A percentile compares a stretch with the other conserved stretches of the same genome.
Conservation (phyloP, 805 yeast genomes). For the Metschnikowia chrysomelidarum region DNA sequence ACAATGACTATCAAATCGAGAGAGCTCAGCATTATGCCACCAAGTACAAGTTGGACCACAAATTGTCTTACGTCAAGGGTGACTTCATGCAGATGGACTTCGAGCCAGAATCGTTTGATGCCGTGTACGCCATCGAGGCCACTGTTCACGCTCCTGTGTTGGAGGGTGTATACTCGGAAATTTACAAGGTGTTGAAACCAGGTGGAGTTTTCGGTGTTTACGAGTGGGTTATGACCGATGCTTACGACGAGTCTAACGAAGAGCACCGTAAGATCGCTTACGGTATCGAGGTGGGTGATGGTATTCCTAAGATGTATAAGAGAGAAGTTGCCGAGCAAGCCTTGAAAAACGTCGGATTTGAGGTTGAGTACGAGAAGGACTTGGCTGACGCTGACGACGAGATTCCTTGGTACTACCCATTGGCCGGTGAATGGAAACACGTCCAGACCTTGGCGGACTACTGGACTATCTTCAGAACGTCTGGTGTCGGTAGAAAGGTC, state of each 20-base stretch:
- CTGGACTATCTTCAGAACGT: slow-evolving; percentile 84
- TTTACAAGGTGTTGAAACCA: slow-evolving; percentile 92
- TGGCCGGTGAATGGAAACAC: slow-evolving; percentile 90
- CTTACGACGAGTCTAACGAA: slow-evolving; percentile 79
- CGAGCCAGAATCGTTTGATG: slow-evolving; percentile 85
- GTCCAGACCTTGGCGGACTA: slow-evolving; percentile 76
- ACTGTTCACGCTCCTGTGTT: slow-evolving; percentile 96
- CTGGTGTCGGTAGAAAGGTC: slow-evolving; percentile 77
- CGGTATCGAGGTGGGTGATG: slow-evolving; percentile 98
- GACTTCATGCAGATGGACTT: slow-evolving; percentile 99
- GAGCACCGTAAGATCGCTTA: slow-evolving; percentile 93
- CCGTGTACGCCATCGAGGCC: slow-evolving; percentile 97
- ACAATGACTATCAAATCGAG: slow-evolving; percentile 95
- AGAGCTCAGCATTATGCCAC: slow-evolving; percentile 83
- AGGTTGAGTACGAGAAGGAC: slow-evolving; percentile 71
- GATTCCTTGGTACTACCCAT: slow-evolving; percentile 97
- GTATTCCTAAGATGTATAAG: slow-evolving; percentile 95
- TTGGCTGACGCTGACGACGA: slow-evolving; percentile 79
- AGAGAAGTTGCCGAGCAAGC: slow-evolving; percentile 87
- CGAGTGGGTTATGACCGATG: slow-evolving; percentile 99
- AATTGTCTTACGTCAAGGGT: slow-evolving; percentile 87
- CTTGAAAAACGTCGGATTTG: slow-evolving; percentile 81
- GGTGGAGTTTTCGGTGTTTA: slow-evolving; percentile 98
- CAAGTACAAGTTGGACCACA: slow-evolving; percentile 60
- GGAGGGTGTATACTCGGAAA: slow-evolving; percentile 94